Conservation (phyloP, 257 asterid species). For the Eustoma russellianum region DNA sequence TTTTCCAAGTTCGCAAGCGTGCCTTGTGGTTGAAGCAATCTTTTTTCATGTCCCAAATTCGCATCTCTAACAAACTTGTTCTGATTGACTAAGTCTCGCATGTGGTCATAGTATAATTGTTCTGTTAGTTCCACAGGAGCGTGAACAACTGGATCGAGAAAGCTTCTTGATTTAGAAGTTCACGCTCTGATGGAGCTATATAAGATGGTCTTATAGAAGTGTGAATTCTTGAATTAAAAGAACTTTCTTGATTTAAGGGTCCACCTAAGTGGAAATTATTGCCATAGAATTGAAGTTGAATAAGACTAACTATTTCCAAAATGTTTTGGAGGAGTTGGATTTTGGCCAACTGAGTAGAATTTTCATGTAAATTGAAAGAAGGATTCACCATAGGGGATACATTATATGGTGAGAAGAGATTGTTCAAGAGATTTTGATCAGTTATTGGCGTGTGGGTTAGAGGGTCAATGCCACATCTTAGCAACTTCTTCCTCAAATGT, state of each 20-base stretch:
- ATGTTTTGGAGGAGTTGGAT: conserved; percentile 24
- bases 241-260: too few relatives aligned
- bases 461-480: conserved; percentile 44
- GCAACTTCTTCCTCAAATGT: conserved; percentile 42
- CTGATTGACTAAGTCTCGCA: conserved; percentile 10
- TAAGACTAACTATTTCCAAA: conserved; percentile 25
- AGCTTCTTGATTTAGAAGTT: too few relatives aligned
- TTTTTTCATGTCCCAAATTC: neutral
- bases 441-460: conserved; percentile 36
- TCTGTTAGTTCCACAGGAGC: too few relatives aligned
- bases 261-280: too few relatives aligned
- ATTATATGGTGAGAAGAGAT: conserved; percentile 3
- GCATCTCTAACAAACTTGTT: conserved; percentile 4
- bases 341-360: conserved; percentile 21
- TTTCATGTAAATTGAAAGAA: conserved; percentile 16
- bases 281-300: conserved; percentile 13
- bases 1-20: conserved; percentile 7
- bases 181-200: too few relatives aligned
- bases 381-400: conserved; percentile 13
- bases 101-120: neutral
- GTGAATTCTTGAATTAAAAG: too few relatives aligned
- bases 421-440: conserved; percentile 18
- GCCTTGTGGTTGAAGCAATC: conserved; percentile 10
- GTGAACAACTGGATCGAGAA: too few relatives aligned
- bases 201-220: too few relatives aligned